Evolutionary conservation across 371 early-diverging fungal species (phyloP), one percentile per base, ranked within the genome.

Genomic region (Coemansia sp.): DNA sequence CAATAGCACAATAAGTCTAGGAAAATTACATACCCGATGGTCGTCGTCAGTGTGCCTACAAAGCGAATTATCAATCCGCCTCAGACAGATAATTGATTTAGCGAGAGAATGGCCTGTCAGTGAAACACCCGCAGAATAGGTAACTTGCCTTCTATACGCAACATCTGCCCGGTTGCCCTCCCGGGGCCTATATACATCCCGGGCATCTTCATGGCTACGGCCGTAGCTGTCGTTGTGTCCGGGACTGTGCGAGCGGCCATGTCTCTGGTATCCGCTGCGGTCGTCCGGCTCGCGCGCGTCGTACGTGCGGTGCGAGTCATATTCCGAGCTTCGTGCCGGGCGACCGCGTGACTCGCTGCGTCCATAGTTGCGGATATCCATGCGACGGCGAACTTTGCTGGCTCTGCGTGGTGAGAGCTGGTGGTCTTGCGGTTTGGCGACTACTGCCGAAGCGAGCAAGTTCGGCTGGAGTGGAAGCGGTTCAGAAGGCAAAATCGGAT

Each of bases 401-500:
- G 68, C 60, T 30, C 61, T 68, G 8, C 64, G 55, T 3, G 72
- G 72, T 8, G 68, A 63, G 10, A 55, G 41, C 35, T 57, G 50
- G 14, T 55, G 33, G 12, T 47, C 36, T 1, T 40, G 48, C 4
- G 56, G 51, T 50, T 61, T 61, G 12, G 64, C 60, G 2, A 51
- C 35, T 20, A 64, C 72, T 3, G 68, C 63, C 0, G 67, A 59
- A 6, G 68, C 72, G 39, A 71, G 41, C 8, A 72, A 57, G 55
- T 60, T 49, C 12, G 65, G 68, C 61, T 72, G 57, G 31, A 72
- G 55, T 10, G 68, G 51, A 5, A 72, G 72, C 4, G 72, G 72
- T 59, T 72, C 72, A 7, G 72, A 72, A 8, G 72, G 72, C 30
- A 72, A 38, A 68, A 72, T 72, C 31, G 72, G 72, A 64, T 72